Base-by-base conservation (phyloP, 139 green algal species). In the Parachlorella kessleri region DNA sequence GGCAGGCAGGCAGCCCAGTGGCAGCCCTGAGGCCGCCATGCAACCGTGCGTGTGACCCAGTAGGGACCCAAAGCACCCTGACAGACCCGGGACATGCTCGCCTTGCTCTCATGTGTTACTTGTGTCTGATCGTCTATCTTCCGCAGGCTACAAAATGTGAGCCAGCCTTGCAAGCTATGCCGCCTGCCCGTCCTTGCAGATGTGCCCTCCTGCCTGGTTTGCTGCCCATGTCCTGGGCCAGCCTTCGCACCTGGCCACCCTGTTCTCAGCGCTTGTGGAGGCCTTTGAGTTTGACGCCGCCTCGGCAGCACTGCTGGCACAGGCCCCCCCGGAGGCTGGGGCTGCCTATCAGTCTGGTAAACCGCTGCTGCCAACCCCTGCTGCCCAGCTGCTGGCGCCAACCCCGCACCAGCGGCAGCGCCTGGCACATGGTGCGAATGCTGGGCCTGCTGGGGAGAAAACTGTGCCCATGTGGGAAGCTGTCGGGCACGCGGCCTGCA, bases 231-330 rank as follows among this genome's bases (percentile, higher is more conserved):
- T 94, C 54, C 41, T 94, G 39, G 39, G 81, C 18, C 81, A 81
- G 59, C 85, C 90, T 8, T 35, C 81, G 0, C 66, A 55, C 3
- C 84, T 90, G 24, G 10, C 55, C 3, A 65, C 76, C 28, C 67
- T 91, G 39, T 35, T 81, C 4, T 28, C 26, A 0, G 55, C 42
- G 0, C 81, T 94, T n/a, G 71, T 80, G n/a, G 55, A 78, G 32
- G 81, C 78, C 32, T 89, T 95, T 59, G 77, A 80, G 2, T 89
- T 92, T 33, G 88, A 94, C 7, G 79, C 73, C 3, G 78, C 65
- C 4, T 64, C 69, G 5, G 90, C 88, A 0, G 74, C 78, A 18
- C 75, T 90, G 36, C 42, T 91, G 76, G 71, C 48, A 28, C 48
- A 59, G 48, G 21, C 14, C 48, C 48, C 48, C 21, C 48, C 48